Base-by-base conservation (phyloP, 805 yeast species). In the Grigorovia transvaalensis region DNA sequence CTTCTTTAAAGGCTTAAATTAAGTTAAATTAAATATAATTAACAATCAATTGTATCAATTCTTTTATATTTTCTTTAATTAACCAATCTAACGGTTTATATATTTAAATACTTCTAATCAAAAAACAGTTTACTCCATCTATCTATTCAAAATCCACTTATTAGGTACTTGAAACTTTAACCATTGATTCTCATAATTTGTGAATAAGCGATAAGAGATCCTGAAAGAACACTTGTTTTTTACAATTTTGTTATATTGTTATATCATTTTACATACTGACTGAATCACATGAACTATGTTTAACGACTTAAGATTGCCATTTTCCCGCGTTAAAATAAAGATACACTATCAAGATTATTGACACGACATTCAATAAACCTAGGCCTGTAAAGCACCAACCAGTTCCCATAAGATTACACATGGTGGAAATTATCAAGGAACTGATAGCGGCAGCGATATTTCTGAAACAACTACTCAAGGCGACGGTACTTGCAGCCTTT, bases 1-100 rank as follows among this genome's bases (percentile, higher is more conserved):
- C 97, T 71, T 93, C 98, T 68, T 84, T 93, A 76, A 88, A 85
- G 80, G 89, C 90, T 81, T 84, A 81, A 77, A 35, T 46, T 44
- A 29, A 47, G 43, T 35, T 29, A 42, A 40, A 23, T 47, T 43
- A 17, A 47, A 44, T 23, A 44, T 44, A 23, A 20, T 19, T n/a
- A 43, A 43, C 17, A 43, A 44, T 44, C 46, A 23, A 29, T 29
- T 23, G 27, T 23, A 13, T 29, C 15, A 29, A 15, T 46, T 30
- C 35, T 9, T 35, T n/a, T 30, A 15, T 38, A 38, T 38, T 38
- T 38, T 38, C 42, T 38, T 38, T 38, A 38, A 38, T 38, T 38
- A 38, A 38, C 42, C 42, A 12, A 13, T 38, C n/a, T 4, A 15
- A 38, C 17, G 42, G 42, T 38, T 38, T 38, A 38, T 38, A 38